phyloP scores from a whole-genome alignment of 352 stramenopile species.

The Phytophthora aleatoria region DNA sequence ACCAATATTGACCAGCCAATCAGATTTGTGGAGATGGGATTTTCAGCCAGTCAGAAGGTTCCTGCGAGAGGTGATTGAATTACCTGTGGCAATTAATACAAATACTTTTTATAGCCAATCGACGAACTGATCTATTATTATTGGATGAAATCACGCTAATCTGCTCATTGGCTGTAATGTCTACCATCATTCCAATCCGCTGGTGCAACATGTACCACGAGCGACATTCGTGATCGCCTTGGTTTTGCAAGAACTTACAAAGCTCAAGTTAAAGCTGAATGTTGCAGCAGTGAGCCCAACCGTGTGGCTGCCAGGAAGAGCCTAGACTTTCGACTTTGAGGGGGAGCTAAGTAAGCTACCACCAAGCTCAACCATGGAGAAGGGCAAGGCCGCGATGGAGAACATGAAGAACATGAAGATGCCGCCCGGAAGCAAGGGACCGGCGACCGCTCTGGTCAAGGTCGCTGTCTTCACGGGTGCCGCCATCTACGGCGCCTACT shows the following conservation, averaged over 20 bases:
- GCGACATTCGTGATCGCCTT: too few species aligned
- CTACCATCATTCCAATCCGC: neutral
- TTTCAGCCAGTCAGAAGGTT: neutral
- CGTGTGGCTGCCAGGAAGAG: slow-evolving; percentile 9
- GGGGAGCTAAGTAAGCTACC: slow-evolving; percentile 1
- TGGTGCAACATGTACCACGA: neutral
- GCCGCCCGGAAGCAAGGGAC: slow-evolving; percentile 65
- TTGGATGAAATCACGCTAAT: slow-evolving; percentile 7
- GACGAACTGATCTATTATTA: neutral
- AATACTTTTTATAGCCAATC: slow-evolving; percentile 3
- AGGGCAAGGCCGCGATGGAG: slow-evolving; percentile 86
- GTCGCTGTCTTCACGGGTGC: slow-evolving; percentile 64
- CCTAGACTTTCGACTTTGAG: slow-evolving; percentile 33
- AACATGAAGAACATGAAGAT: slow-evolving; percentile 92
- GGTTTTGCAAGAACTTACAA: neutral
- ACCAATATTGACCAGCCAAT: slow-evolving; percentile 57
- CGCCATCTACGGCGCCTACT: slow-evolving; percentile 77
- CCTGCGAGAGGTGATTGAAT: neutral
- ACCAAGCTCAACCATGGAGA: slow-evolving; percentile 57
- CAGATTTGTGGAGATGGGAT: neutral
- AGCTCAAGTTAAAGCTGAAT: neutral
- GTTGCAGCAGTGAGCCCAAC: neutral
- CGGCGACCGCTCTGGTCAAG: slow-evolving; percentile 63
- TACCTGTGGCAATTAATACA: neutral
- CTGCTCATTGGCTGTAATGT: too few species aligned